A percentile compares a stretch with the other conserved stretches of the same genome.
Evolutionary conservation across 345 rosid species (phyloP).

Genomic region (Populus pruinosa): DNA sequence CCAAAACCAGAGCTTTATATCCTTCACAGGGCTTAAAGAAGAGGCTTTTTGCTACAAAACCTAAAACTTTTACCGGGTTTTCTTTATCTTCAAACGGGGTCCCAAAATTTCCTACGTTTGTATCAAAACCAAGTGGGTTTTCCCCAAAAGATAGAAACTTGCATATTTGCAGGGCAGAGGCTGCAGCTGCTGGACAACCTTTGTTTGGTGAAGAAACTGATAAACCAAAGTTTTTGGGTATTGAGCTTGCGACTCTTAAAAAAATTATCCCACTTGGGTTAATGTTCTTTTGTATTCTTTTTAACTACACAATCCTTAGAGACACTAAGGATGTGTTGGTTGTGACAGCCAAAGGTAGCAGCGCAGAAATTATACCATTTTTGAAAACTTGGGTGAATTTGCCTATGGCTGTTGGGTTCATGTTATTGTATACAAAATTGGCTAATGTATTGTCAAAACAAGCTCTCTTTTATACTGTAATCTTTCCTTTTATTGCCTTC

Average conservation of each 20-base stretch:
- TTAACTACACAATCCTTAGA: constrained; percentile 93
- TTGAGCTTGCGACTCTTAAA: constrained; percentile 60
- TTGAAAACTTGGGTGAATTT: constrained; percentile 96
- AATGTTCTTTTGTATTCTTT: constrained; percentile 93
- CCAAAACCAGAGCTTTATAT: constrained; percentile 36
- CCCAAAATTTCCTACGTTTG: constrained; percentile 34
- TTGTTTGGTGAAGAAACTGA: constrained; percentile 39
- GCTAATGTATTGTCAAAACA: constrained; percentile 75
- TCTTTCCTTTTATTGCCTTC: constrained; percentile 83
- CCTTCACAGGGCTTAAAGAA: constrained; percentile 73
- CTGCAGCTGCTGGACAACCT: constrained; percentile 63
- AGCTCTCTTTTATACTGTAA: constrained; percentile 82
- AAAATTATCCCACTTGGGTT: constrained; percentile 90
- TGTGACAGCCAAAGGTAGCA: constrained; percentile 93
- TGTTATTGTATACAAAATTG: constrained; percentile 77
- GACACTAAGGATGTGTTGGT: constrained; percentile 96
- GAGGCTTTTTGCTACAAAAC: constrained; percentile 58
- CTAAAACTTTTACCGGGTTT: constrained; percentile 42
- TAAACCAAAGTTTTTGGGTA: constrained; percentile 63
- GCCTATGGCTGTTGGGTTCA: constrained; percentile 97
- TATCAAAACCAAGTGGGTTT: constrained; percentile 42
- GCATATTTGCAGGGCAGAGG: constrained; percentile 78
- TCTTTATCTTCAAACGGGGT: constrained; percentile 57
- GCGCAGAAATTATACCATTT: constrained; percentile 96
- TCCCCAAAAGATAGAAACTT: constrained; percentile 42